Evolutionary conservation across 2,329 filamentous ascomycete species (phyloP), one percentile per base, ranked within the genome.

Genomic region (Bimuria novae-zelandiae): DNA sequence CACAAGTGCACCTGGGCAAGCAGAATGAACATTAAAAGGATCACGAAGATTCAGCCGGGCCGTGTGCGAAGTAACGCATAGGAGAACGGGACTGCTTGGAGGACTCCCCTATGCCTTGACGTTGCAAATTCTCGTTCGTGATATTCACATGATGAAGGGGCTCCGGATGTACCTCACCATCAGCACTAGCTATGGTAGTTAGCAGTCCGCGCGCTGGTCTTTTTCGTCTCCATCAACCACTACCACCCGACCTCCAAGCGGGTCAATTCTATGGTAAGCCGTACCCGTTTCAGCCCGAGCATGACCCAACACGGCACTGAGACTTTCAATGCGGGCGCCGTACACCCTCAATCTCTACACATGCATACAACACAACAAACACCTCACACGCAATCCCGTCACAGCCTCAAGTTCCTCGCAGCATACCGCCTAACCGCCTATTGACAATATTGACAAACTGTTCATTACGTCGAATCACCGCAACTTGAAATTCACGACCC

Each of bases 401-500:
- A n/a, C n/a, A n/a, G n/a, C n/a, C n/a, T n/a, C n/a, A n/a, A n/a
- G n/a, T n/a, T n/a, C n/a, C n/a, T n/a, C n/a, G n/a, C n/a, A n/a
- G n/a, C 14, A 32, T 32, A 30, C 23, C 27, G 43, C 43, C 22
- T 46, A 36, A 46, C 43, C 43, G 43, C 43, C 43, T 30, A 36
- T 17, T 39, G 8, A 10, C 7, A 16, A n/a, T 16, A n/a, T 37
- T 21, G 23, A n/a, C 19, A n/a, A n/a, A n/a, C n/a, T n/a, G n/a
- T n/a, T n/a, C n/a, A n/a, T n/a, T n/a, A n/a, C n/a, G n/a, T n/a
- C n/a, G n/a, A n/a, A n/a, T 27, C 6, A 5, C 25, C 14, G 19
- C 29, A 4, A 35, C 16, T 4, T 21, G 33, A 47, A 37, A 47
- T n/a, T 47, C 44, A 40, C 27, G 25, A 14, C 25, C 46, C 46